Percentiles rank a stretch among this genome's conserved stretches.
Evolutionary conservation across 75 land plant species (phyloP).

Genomic region (Ceratopteris richardii): DNA sequence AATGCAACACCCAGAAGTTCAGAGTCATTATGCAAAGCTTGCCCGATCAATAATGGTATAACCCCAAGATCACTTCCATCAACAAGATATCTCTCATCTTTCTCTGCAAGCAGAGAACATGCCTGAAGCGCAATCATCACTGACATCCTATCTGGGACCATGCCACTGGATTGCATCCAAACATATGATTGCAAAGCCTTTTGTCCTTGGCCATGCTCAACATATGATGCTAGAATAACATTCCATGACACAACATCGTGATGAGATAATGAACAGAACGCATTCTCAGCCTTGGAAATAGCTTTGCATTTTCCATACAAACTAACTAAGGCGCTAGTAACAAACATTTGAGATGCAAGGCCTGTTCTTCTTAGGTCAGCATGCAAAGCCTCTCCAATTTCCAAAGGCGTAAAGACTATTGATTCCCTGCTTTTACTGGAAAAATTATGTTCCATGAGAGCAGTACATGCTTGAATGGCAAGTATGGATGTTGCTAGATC

Average conservation of each 20-base stretch:
- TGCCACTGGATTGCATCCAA: slow-evolving; percentile 1
- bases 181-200: slow-evolving; percentile 2
- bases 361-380: slow-evolving; percentile 9
- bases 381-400: slow-evolving; percentile 8
- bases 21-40: background rate
- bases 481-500: slow-evolving; percentile 50
- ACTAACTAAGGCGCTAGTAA: background rate
- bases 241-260: slow-evolving; percentile 6
- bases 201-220: slow-evolving; percentile 7
- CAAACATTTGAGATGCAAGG: slow-evolving; percentile 2
- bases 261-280: background rate
- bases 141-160: background rate
- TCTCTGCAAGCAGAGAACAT: background rate
- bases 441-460: background rate
- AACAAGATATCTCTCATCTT: background rate
- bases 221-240: background rate
- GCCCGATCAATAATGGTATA: background rate
- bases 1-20: background rate
- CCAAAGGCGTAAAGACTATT: background rate
- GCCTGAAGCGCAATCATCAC: background rate
- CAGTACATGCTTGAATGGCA: slow-evolving; percentile 32
- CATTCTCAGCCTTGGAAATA: background rate
- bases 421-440: background rate
- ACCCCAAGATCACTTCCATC: background rate
- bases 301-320: slow-evolving; percentile 11